These are phyloP conservation scores for Cercospora beticola DNA, from an alignment of 2,329 filamentous ascomycete genomes.

Conservation along the genomic window DNA sequence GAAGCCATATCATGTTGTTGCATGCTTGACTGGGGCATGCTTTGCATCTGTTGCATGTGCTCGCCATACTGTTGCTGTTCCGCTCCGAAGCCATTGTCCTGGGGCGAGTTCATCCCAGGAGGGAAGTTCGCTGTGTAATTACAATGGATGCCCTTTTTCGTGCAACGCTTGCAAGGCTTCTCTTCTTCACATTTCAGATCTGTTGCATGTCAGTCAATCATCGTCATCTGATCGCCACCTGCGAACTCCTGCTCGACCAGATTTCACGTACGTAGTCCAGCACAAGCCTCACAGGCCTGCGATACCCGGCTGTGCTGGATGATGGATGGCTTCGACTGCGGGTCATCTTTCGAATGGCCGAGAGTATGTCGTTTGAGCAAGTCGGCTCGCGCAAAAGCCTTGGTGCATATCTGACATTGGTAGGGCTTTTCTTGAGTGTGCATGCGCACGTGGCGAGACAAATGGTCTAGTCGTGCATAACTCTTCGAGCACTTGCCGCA, in stretches of 20 bases:
- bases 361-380: constrained; percentile 53
- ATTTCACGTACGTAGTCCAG: constrained; percentile 40
- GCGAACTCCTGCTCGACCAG: neutral
- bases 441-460: constrained; percentile 53
- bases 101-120: constrained; percentile 22
- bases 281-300: constrained; percentile 55
- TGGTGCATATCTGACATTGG: constrained; percentile 47
- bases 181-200: constrained; percentile 55
- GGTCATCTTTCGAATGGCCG: constrained; percentile 42
- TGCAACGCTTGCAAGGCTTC: constrained; percentile 55
- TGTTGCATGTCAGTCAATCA: neutral
- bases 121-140: constrained; percentile 34
- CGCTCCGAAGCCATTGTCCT: constrained; percentile 25
- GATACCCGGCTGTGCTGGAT: constrained; percentile 44
- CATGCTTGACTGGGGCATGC: constrained; percentile 6
- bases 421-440: constrained; percentile 49
- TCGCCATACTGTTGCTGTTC: constrained; percentile 26
- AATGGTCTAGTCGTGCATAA: constrained; percentile 55
- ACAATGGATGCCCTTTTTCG: constrained; percentile 50
- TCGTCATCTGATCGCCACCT: neutral
- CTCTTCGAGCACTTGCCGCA: constrained; percentile 54
- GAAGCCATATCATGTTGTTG: constrained; percentile 14
- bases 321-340: constrained; percentile 33
- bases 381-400: constrained; percentile 51
- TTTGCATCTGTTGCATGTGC: constrained; percentile 21